Base-by-base conservation (phyloP, 176 grass and related monocot species). In the Phoenix roebelenii region DNA sequence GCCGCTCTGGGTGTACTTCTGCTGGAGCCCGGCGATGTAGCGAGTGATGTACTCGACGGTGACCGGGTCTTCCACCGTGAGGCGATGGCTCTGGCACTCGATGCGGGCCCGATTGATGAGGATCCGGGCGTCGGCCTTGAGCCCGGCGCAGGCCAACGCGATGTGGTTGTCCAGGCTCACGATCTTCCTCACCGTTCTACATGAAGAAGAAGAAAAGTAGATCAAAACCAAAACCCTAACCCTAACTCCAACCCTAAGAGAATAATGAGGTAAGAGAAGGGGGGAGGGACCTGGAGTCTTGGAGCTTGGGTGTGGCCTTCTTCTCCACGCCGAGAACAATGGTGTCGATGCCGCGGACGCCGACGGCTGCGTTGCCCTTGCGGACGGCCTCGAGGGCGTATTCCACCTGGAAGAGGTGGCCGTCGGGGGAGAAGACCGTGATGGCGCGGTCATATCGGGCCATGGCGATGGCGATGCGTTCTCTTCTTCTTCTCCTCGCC, bases 341-440 rank as follows among this genome's bases (percentile, higher is more conserved):
- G 64, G 85, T 89, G 85, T 99, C 94, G 22, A 54, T 54, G 75
- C 94, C 94, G 60, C 94, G 87, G 59, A 98, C 87, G 70, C 93
- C 93, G 59, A 98, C 93, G 51, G 93, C 93, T 48, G 93, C 93
- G 94, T 99, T 99, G 4, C 88, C 88, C 79, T 99, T 99, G 64
- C 88, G 94, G 61, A 99, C 94, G 30, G 88, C 94, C 82, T 99
- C 94, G 73, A 99, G 87, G 9, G 94, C 94, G 71, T 99, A 99
- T 73, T 99, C 94, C 5, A 99, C 94, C 94, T 99, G 94, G 77
- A 99, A 99, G 70, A 99, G 94, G 79, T 99, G 88, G 16, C 94
- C 94, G 67, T 99, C 88, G 18, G 94, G 94, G 25, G 94, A 99
- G 88, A 99, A 99, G 7, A 99, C 94, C 24, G 94, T 99, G 84